A percentile compares a stretch with the other conserved stretches of the same genome.
These are phyloP conservation scores for Carex scoparia DNA, from an alignment of 176 grass and related monocot genomes.

Conservation along the genomic window DNA sequence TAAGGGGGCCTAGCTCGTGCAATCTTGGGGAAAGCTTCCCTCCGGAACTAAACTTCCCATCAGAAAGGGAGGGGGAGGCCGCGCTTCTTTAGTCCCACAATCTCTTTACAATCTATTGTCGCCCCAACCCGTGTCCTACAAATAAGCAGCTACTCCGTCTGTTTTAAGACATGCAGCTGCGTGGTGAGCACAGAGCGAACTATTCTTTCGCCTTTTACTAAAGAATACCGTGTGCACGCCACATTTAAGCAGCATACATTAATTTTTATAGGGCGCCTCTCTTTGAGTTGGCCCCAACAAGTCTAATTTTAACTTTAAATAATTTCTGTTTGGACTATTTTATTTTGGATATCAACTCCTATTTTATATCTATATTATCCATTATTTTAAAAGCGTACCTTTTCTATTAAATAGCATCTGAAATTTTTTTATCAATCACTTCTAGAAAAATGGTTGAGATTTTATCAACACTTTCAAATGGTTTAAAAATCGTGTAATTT, in stretches of 20 bases:
- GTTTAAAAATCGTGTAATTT: no score
- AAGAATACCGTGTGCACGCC: slow-evolving; percentile 26
- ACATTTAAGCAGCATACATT: not conserved
- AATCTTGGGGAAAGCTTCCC: no score
- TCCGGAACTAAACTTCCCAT: not conserved
- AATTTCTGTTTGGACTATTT: no score
- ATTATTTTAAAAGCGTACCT: no score
- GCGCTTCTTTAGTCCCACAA: not conserved
- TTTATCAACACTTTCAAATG: no score
- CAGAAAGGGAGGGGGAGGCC: not conserved
- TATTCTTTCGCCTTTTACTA: slow-evolving; percentile 74
- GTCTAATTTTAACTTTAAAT: not conserved
- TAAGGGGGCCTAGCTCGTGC: no score
- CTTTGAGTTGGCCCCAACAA: slow-evolving; percentile 2
- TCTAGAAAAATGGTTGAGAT: no score
- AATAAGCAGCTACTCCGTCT: not conserved
- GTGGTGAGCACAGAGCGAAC: slow-evolving; percentile 60
- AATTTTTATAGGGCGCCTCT: not conserved
- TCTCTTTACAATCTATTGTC: not conserved
- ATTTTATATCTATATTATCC: no score
- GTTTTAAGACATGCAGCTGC: slow-evolving; percentile 23
- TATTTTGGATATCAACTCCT: no score
- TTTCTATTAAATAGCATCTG: no score
- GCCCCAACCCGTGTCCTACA: not conserved
- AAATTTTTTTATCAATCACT: no score